Base-by-base conservation (phyloP, 2,329 filamentous ascomycete species). In the Calonectria honghensis region DNA sequence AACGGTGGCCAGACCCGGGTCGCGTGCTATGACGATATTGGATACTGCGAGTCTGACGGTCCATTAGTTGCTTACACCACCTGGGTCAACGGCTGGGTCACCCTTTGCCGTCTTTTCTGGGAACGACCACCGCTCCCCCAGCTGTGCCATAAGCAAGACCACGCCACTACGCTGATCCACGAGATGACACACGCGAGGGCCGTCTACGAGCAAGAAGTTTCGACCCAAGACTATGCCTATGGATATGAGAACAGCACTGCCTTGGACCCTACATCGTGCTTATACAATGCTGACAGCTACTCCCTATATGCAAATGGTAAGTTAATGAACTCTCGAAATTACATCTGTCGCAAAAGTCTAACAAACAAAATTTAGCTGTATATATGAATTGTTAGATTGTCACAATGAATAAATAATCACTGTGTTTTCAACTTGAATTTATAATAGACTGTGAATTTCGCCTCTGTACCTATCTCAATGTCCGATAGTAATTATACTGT, bases 171-270 rank as follows among this genome's bases (percentile, higher is more conserved):
- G 0, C 73, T 65, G 0, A 74, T 79, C 2, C 77, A 79, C 10
- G 77, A 79, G 39, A 78, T 78, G 76, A 78, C 77, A 0, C 77
- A 79, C 41, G 76, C 75, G 1, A 52, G 76, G 27, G 57, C 75
- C 16, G 72, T 79, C 1, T 79, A 64, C 64, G 75, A 78, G 29
- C 50, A 76, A 35, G 76, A 73, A 7, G 67, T 72, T 13, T 41
- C 77, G 0, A 79, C 77, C 1, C 45, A 59, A 13, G 77, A 79
- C 6, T 77, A 77, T 9, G 77, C 77, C 1, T 79, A 79, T n/a
- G 75, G 77, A 0, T 79, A 79, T 18, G 73, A 77, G n/a, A 79
- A 79, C 13, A 63, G 69, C 1, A 79, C 77, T n/a, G 77, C 77
- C 1, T 57, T 79, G 39, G 72, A 76, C 6, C 20, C 77, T 2